Evolutionary conservation across 2,329 filamentous ascomycete species (phyloP).

Genomic region (Ophiostoma piceae): DNA sequence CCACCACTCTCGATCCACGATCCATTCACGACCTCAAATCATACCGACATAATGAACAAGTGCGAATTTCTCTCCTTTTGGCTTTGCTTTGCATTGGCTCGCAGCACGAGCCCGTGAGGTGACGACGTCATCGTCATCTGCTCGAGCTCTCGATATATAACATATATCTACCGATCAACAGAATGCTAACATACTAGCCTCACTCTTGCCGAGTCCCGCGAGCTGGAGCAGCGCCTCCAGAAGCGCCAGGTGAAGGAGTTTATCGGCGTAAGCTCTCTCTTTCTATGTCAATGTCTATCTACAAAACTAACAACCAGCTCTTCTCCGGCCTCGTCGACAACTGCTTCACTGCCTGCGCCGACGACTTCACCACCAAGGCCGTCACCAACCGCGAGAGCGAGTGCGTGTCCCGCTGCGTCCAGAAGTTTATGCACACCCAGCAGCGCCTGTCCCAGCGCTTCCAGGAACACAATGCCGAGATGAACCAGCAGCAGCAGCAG

Average conservation of each 20-base stretch:
- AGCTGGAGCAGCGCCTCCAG: constrained; percentile 91
- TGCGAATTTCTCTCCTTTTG: neutral
- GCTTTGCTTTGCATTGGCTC: neutral
- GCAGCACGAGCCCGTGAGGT: neutral
- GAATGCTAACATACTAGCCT: constrained; percentile 20
- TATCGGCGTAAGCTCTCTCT: constrained; percentile 68
- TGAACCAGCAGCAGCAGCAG: constrained; percentile 49
- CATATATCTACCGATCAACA: neutral
- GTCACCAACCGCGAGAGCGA: constrained; percentile 81
- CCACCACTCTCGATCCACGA: neutral
- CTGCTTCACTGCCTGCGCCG: constrained; percentile 96
- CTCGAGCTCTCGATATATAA: neutral
- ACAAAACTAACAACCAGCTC: constrained; percentile 39
- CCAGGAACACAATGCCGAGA: constrained; percentile 61
- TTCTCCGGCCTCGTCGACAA: constrained; percentile 67
- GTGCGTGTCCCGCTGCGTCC: constrained; percentile 90
- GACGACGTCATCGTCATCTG: neutral
- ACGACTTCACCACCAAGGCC: constrained; percentile 97
- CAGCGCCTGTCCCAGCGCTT: constrained; percentile 90
- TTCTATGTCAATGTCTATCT: neutral
- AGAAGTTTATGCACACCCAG: constrained; percentile 90
- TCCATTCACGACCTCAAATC: neutral
- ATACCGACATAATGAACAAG: constrained; percentile 2
- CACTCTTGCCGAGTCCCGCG: constrained; percentile 52
- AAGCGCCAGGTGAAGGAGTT: constrained; percentile 99